Conservation (phyloP, 352 stramenopile genomes). For the Thalassiosira mediterranea region DNA sequence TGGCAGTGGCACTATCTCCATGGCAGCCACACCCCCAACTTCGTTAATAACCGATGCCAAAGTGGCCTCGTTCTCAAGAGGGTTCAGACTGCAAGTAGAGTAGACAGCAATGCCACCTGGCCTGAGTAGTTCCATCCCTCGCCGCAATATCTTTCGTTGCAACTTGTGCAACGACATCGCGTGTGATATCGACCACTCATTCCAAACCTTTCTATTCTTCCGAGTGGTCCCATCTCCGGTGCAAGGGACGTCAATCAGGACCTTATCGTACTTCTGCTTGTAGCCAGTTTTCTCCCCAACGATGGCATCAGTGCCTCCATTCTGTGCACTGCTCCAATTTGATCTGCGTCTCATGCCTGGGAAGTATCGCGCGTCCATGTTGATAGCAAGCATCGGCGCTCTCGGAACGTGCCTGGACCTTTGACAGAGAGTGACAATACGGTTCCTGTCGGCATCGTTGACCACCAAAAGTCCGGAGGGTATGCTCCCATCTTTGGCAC, state of each 20-base stretch:
- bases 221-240: conserved; percentile 25
- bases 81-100: conserved; percentile 93
- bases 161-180: conserved; percentile 91
- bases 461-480: conserved; percentile 31
- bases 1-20: conserved; percentile 29
- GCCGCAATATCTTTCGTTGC: conserved; percentile 93
- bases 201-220: conserved; percentile 30
- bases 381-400: conserved; percentile 27
- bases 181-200: conserved; percentile 88
- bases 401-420: conserved; percentile 14
- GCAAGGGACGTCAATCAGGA: conserved; percentile 25
- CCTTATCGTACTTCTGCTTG: conserved; percentile 45
- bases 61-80: conserved; percentile 97
- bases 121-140: conserved; percentile 87
- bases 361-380: conserved; percentile 50
- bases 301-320: background rate
- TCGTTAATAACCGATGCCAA: conserved; percentile 79
- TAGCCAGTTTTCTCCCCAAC: conserved; percentile 26
- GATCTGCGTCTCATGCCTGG: conserved; percentile 22
- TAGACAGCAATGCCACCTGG: conserved; percentile 70
- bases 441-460: conserved; percentile 35
- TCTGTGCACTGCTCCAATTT: background rate
- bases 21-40: background rate
- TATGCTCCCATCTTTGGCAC: conserved; percentile 1
- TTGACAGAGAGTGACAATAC: conserved; percentile 32